A percentile compares a stretch with the other conserved stretches of the same genome.
These are phyloP conservation scores for Cordyceps fumosorosea DNA, from an alignment of 2,329 filamentous ascomycete species.

Conservation along the genomic window DNA sequence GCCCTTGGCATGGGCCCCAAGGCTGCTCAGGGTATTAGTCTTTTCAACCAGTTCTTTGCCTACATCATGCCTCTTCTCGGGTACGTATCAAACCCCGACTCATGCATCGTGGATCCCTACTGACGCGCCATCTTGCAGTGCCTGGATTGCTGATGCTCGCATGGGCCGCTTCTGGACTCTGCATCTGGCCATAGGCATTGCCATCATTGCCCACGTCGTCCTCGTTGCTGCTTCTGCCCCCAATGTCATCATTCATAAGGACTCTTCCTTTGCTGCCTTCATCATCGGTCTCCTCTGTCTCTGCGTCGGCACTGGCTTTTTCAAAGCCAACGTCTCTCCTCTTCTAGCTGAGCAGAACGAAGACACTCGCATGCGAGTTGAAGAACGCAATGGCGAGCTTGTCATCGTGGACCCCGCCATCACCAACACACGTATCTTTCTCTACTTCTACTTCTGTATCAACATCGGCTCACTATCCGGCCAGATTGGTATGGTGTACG, in stretches of 20 bases:
- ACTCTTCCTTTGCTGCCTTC: conserved; percentile 57
- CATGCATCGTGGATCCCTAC: conserved; percentile 22
- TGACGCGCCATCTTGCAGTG: conserved; percentile 24
- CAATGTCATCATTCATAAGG: conserved; percentile 49
- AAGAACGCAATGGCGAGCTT: conserved; percentile 52
- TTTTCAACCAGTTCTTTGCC: conserved; percentile 56
- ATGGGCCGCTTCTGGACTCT: conserved; percentile 69
- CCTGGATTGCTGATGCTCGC: conserved; percentile 60
- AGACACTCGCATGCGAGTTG: conserved; percentile 50
- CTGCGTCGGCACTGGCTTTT: conserved; percentile 65
- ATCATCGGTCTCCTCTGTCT: conserved; percentile 55
- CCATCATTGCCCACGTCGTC: conserved; percentile 60
- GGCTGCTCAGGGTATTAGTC: conserved; percentile 41
- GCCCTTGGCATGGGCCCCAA: conserved; percentile 53
- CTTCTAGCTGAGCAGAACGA: conserved; percentile 65
- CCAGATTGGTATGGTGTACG: conserved; percentile 60
- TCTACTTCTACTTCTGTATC: conserved; percentile 54
- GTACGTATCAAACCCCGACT: conserved; percentile 20
- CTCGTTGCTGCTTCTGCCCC: conserved; percentile 61
- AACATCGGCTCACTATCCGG: conserved; percentile 58
- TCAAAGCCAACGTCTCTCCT: conserved; percentile 74
- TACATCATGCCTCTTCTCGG: conserved; percentile 54
- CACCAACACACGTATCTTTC: conserved; percentile 62
- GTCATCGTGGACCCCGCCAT: conserved; percentile 65
- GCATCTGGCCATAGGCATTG: conserved; percentile 58